These are phyloP conservation scores for Malania oleifera DNA, from an alignment of 164 flowering plant genomes.

Conservation along the genomic window DNA sequence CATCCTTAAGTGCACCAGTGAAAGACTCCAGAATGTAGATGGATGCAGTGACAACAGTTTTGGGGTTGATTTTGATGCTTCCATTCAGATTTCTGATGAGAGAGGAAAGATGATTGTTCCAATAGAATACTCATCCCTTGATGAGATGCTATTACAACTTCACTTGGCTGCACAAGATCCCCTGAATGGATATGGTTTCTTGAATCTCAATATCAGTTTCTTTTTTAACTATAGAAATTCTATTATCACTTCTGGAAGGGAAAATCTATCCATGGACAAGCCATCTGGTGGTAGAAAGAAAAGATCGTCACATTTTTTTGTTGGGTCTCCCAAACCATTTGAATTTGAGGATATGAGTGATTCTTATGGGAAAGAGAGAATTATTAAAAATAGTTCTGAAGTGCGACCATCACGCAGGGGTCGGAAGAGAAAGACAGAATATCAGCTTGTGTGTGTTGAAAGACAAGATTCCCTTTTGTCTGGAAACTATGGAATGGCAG, in stretches of 20 bases:
- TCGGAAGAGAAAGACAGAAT: not conserved
- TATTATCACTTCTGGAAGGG: not conserved
- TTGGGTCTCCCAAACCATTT: constrained; percentile 2
- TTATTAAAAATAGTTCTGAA: not conserved
- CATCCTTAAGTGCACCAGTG: not conserved
- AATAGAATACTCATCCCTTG: not conserved
- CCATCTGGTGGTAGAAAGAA: constrained; percentile 34
- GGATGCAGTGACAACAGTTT: too few relatives aligned
- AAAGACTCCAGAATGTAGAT: constrained; percentile 7
- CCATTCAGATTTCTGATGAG: constrained; percentile 19
- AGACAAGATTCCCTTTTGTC: not conserved
- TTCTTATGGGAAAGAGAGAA: not conserved
- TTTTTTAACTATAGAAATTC: not conserved
- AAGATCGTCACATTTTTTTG: constrained; percentile 15
- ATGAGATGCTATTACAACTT: not conserved
- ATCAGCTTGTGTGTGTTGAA: not conserved
- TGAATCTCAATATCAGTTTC: not conserved
- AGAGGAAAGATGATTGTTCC: constrained; percentile 5
- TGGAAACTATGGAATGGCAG: constrained; percentile 2
- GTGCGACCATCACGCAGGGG: not conserved
- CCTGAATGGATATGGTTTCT: not conserved
- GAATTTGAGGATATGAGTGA: constrained; percentile 6
- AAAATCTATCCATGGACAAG: not conserved
- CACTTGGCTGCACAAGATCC: constrained; percentile 1
- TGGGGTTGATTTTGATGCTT: constrained; percentile 23